Percentiles rank a stretch among this genome's conserved stretches.
These are phyloP conservation scores for Lizanozyma gosingica DNA, from an alignment of 1,139 yeast species.

Conservation along the genomic window DNA sequence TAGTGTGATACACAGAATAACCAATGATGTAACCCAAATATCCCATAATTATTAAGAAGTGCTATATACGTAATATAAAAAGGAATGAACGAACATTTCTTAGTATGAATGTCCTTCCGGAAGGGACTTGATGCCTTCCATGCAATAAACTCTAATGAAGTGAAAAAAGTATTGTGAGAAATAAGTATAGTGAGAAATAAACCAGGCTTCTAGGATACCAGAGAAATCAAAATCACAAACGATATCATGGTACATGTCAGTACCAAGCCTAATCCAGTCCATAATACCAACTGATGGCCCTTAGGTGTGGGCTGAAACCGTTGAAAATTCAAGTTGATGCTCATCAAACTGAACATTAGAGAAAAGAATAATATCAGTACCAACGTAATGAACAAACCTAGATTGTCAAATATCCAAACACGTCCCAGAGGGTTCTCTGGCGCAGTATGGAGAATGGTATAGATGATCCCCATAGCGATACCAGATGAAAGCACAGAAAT, in stretches of 20 bases:
- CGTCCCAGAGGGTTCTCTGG: slow-evolving; percentile 12
- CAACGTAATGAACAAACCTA: slow-evolving; percentile 25
- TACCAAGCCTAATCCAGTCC: slow-evolving; percentile 24
- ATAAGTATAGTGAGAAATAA: too few species aligned
- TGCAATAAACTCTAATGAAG: too few species aligned
- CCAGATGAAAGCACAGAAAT: slow-evolving; percentile 32
- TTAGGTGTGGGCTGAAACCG: slow-evolving; percentile 20
- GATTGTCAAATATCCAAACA: slow-evolving; percentile 22
- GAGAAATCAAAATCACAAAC: slow-evolving; percentile 12
- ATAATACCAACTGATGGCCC: slow-evolving; percentile 19
- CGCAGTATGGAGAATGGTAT: slow-evolving; percentile 20
- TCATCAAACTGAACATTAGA: slow-evolving; percentile 23
- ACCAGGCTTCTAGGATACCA: too few species aligned
- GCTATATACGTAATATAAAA: too few species aligned
- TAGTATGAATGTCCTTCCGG: too few species aligned
- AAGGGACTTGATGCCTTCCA: too few species aligned
- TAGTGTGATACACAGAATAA: too few species aligned
- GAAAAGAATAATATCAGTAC: slow-evolving; percentile 26
- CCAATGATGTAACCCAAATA: too few species aligned
- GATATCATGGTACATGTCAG: slow-evolving; percentile 4
- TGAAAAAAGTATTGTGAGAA: too few species aligned
- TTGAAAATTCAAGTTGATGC: slow-evolving; percentile 23
- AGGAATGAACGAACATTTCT: too few species aligned
- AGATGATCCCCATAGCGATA: slow-evolving; percentile 36
- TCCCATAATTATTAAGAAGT: too few species aligned